These are phyloP conservation scores for Globisporangium okanoganense DNA, from an alignment of 352 stramenopile species.

Conservation along the genomic window DNA sequence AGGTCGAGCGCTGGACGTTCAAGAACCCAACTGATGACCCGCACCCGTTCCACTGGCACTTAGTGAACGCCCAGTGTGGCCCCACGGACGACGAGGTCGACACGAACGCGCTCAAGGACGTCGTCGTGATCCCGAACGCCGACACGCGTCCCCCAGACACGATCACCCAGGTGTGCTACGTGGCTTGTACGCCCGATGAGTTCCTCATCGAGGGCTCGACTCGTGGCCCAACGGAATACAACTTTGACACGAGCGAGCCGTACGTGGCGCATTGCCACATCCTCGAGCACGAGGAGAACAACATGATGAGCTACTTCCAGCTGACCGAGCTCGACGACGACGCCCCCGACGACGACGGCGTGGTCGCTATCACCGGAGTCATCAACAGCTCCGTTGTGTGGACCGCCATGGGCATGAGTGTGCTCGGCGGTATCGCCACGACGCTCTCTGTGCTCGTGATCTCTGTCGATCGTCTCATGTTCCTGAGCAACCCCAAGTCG, in stretches of 20 bases:
- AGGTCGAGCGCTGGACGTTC: slow-evolving; percentile 78
- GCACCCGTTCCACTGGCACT: slow-evolving; percentile 76
- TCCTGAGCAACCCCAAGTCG: slow-evolving; percentile 49
- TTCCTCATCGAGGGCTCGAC: slow-evolving; percentile 54
- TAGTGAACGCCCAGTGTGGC: slow-evolving; percentile 72
- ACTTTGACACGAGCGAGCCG: slow-evolving; percentile 66
- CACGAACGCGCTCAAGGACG: slow-evolving; percentile 67
- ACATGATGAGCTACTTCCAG: slow-evolving; percentile 70
- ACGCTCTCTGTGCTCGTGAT: slow-evolving; percentile 65
- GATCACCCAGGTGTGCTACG: slow-evolving; percentile 70
- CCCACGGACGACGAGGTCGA: slow-evolving; percentile 57
- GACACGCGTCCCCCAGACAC: slow-evolving; percentile 27
- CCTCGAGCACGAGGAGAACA: slow-evolving; percentile 75
- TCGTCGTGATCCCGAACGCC: slow-evolving; percentile 71
- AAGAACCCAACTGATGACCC: slow-evolving; percentile 74
- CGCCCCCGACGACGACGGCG: slow-evolving; percentile 40
- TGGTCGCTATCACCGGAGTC: slow-evolving; percentile 21
- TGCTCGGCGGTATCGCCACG: slow-evolving; percentile 66
- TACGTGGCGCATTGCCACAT: slow-evolving; percentile 80
- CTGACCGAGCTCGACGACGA: slow-evolving; percentile 42
- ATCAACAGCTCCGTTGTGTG: slow-evolving; percentile 49
- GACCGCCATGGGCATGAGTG: slow-evolving; percentile 71
- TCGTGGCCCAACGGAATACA: slow-evolving; percentile 48
- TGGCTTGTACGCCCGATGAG: slow-evolving; percentile 66
- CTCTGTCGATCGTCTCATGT: slow-evolving; percentile 58